Base-by-base conservation (phyloP, 768 basidiomycete species). In the Tricholoma hemisulphureum region DNA sequence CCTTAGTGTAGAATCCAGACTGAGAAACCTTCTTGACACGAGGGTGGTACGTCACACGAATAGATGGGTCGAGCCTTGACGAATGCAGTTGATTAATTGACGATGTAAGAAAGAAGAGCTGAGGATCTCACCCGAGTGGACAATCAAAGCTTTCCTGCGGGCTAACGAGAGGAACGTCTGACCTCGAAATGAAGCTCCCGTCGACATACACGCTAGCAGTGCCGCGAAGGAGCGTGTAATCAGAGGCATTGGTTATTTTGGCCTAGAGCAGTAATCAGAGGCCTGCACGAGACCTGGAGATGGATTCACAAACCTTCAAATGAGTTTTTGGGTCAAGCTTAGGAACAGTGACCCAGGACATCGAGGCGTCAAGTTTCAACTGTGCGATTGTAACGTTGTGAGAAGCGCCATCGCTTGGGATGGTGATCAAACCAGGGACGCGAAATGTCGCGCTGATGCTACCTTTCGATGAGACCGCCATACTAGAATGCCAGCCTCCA, bases 101-200 rank as follows among this genome's bases (percentile, higher is more conserved):
- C 6, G 18, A 41, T 11, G 7, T 18, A 28, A 53, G n/a, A 18
- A 14, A 54, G 14, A 53, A 31, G 23, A 53, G 31, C n/a, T 3
- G 28, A 20, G 7, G 21, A 14, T 64, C 73, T 14, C 62, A 79
- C 79, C 79, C 79, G 18, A 80, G 73, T 6, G 77, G 71, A 65
- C 76, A 80, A 46, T 77, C 75, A 55, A 80, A 80, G 28, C 63
- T 75, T 58, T 80, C 79, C 35, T 75, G 68, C 6, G 77, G 76
- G 43, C 75, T 77, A 9, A 80, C 75, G 11, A 70, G 59, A 1
- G 75, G 73, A 5, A 85, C 69, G 4, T 69, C 55, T 0, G 80
- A 78, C 57, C 73, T 77, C 8, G 84, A 73, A 13, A 85, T 81
- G 64, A 83, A 85, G 56, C 78, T 79, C 29, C 81, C 81, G 64